Percentiles rank a stretch among this genome's conserved stretches.
Conservation (phyloP, 768 basidiomycete genomes). For the Collybia mongolica region DNA sequence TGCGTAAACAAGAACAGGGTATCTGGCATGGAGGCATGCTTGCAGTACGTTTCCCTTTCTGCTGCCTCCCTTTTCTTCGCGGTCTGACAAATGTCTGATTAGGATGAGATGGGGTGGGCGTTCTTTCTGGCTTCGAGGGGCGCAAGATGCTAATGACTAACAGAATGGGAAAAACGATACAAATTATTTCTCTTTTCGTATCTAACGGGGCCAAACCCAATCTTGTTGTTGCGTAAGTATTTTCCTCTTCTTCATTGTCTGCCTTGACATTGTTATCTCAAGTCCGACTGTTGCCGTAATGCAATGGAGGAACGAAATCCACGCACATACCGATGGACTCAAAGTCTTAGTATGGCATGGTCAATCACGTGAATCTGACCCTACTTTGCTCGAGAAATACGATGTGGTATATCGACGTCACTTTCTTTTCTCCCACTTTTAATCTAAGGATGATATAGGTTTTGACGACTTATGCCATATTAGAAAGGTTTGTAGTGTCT, state of each 20-base stretch:
- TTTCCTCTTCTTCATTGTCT: conserved; percentile 39
- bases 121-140: neutral
- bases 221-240: conserved; percentile 85
- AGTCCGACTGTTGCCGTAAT: conserved; percentile 58
- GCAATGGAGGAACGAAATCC: conserved; percentile 95
- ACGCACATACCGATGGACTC: conserved; percentile 78
- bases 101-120: conserved; percentile 91
- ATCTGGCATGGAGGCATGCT: conserved; percentile 91
- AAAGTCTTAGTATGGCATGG: conserved; percentile 96
- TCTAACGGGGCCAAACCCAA: conserved; percentile 79
- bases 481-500: conserved; percentile 53
- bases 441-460: conserved; percentile 41
- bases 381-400: conserved; percentile 71
- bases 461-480: conserved; percentile 82
- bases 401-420: conserved; percentile 66
- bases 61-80: neutral
- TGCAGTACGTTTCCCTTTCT: conserved; percentile 53
- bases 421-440: neutral
- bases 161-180: conserved; percentile 95
- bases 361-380: conserved; percentile 61
- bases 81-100: neutral
- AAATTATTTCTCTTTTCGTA: conserved; percentile 88
- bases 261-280: conserved; percentile 32
- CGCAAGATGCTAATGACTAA: conserved; percentile 7
- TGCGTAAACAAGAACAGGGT: conserved; percentile 88